Percentiles rank a stretch among this genome's conserved stretches.
Conservation (phyloP, 441 rosid genomes). For the Pelargonium exstipulatum region DNA sequence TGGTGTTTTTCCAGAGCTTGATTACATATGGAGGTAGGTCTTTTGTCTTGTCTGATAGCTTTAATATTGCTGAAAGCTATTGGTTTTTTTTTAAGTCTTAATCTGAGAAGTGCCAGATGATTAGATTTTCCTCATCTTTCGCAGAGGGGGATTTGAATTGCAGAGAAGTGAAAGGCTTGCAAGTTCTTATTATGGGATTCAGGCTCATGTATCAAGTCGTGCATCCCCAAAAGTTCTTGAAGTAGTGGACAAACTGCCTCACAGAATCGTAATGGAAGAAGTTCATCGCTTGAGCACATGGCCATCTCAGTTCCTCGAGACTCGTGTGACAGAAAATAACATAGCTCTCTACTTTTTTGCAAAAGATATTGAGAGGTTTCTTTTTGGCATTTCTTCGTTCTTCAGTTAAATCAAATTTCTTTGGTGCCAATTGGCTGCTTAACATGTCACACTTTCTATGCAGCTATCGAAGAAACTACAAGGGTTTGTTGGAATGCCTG, state of each 20-base stretch:
- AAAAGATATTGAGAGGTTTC: slow-evolving; percentile 28
- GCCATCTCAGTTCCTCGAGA: slow-evolving; percentile 27
- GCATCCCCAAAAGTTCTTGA: slow-evolving; percentile 28
- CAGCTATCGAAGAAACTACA: slow-evolving; percentile 29
- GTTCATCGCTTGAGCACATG: slow-evolving; percentile 23
- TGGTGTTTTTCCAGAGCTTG: slow-evolving; percentile 23
- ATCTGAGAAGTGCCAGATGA: neutral
- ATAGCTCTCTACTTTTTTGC: slow-evolving; percentile 36
- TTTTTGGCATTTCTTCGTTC: neutral
- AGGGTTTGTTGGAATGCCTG: slow-evolving; percentile 25
- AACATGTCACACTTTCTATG: slow-evolving; percentile 15
- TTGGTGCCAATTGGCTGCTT: slow-evolving; percentile 1
- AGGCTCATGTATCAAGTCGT: slow-evolving; percentile 29
- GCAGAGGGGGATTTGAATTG: slow-evolving; percentile 35
- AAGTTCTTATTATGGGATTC: slow-evolving; percentile 24
- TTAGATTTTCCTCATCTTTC: slow-evolving; percentile 7
- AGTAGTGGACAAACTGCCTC: slow-evolving; percentile 28
- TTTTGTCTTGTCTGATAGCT: neutral
- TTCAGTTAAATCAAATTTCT: neutral
- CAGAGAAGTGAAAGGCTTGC: slow-evolving; percentile 20
- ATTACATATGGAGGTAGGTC: slow-evolving; percentile 29
- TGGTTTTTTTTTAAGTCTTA: neutral
- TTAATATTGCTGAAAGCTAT: neutral
- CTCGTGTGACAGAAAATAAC: slow-evolving; percentile 23
- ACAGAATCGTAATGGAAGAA: slow-evolving; percentile 24